These are phyloP conservation scores for Pseudogymnoascus pannorum DNA, from an alignment of 2,329 filamentous ascomycete species.

Conservation along the genomic window DNA sequence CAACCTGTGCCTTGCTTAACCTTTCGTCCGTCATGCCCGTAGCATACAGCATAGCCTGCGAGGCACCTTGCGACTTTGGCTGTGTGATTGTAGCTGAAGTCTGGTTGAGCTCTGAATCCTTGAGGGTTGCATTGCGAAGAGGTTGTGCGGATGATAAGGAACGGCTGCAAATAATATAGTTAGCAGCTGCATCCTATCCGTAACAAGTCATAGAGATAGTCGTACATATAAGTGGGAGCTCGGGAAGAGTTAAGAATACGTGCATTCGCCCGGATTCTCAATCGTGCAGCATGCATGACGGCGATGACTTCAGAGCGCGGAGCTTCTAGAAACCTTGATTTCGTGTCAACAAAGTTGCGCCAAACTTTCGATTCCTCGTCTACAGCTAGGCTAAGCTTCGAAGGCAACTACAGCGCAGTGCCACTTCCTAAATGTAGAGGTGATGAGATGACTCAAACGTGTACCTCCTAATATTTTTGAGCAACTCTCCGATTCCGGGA, in stretches of 20 bases:
- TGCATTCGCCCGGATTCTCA: constrained; percentile 25
- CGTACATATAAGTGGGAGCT: constrained; percentile 27
- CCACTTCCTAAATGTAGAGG: not conserved
- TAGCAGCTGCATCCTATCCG: constrained; percentile 13
- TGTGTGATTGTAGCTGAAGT: constrained; percentile 82
- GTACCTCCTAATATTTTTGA: constrained; percentile 1
- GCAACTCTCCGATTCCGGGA: constrained; percentile 5
- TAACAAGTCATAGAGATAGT: constrained; percentile 12
- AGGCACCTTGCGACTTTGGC: constrained; percentile 95
- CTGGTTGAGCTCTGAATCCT: constrained; percentile 58
- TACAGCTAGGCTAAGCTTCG: constrained; percentile 1
- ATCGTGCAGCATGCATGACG: constrained; percentile 18
- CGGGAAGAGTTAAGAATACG: constrained; percentile 23
- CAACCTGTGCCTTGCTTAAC: constrained; percentile 94
- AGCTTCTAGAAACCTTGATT: not conserved
- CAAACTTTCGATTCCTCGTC: not conserved
- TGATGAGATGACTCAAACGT: not conserved
- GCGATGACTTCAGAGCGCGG: not conserved
- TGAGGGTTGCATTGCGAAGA: constrained; percentile 20
- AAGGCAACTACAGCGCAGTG: not conserved
- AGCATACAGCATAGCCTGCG: constrained; percentile 97
- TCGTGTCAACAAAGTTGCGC: not conserved
- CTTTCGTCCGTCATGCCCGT: constrained; percentile 80
- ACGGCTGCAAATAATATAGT: constrained; percentile 19
- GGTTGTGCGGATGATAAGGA: constrained; percentile 25